Evolutionary conservation across 129 eudicot genomes (phyloP).

Genomic region (Daucus carota): DH1_v3.0 NC_030388.2:29488501-29489000

Average conservation of each 20-base stretch:
- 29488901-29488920: background rate
- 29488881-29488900: conserved; percentile 52
- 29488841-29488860: conserved; percentile 95
- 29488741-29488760: background rate
- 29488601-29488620: background rate
- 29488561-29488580: background rate
- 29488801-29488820: conserved; percentile 85
- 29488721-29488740: background rate
- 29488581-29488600: background rate
- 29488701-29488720: background rate
- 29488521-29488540: background rate
- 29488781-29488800: conserved; percentile 91
- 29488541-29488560: background rate
- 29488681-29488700: background rate
- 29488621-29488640: background rate
- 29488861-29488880: conserved; percentile 96
- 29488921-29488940: background rate
- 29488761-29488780: conserved; percentile 45
- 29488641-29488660: background rate
- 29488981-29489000: background rate
- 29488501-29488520: background rate
- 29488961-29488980: background rate
- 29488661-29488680: background rate
- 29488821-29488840: conserved; percentile 82
- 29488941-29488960: background rate